These are phyloP conservation scores for Telopea speciosissima DNA, from an alignment of 177 flowering plant species.

Conservation along the genomic window DNA sequence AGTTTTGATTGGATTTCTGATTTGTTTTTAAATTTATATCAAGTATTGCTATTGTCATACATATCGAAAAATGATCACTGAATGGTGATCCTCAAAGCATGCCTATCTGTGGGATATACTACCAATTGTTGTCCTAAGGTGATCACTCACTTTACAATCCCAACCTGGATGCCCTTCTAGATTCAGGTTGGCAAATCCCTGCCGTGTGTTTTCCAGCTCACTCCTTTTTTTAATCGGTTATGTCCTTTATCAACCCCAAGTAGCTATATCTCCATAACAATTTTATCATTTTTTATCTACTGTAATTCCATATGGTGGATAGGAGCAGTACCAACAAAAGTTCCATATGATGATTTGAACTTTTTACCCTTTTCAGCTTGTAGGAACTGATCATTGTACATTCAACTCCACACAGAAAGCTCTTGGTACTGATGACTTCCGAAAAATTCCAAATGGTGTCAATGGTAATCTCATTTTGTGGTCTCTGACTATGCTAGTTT, in stretches of 20 bases:
- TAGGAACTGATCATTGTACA: slow-evolving; percentile 92
- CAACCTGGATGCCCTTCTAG: too few species aligned
- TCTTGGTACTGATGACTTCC: slow-evolving; percentile 78
- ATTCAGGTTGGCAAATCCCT: neutral
- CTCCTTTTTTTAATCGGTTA: neutral
- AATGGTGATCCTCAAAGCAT: too few species aligned
- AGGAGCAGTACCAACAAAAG: neutral
- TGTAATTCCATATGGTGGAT: neutral
- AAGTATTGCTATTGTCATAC: too few species aligned
- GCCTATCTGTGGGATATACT: too few species aligned
- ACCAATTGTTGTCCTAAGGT: too few species aligned
- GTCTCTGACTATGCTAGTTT: neutral
- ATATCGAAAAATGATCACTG: too few species aligned
- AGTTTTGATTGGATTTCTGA: too few species aligned
- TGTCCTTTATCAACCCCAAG: neutral
- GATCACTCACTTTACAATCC: too few species aligned
- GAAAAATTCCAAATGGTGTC: slow-evolving; percentile 95
- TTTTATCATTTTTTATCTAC: neutral
- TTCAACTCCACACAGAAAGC: slow-evolving; percentile 88
- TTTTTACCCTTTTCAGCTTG: slow-evolving; percentile 53
- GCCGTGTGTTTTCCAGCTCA: neutral
- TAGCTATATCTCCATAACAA: neutral
- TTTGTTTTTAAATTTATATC: too few species aligned
- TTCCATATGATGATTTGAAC: neutral
- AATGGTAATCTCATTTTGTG: slow-evolving; percentile 52